These are phyloP conservation scores for Claviceps sp. DNA, from an alignment of 2,329 filamentous ascomycete genomes.

Conservation along the genomic window DNA sequence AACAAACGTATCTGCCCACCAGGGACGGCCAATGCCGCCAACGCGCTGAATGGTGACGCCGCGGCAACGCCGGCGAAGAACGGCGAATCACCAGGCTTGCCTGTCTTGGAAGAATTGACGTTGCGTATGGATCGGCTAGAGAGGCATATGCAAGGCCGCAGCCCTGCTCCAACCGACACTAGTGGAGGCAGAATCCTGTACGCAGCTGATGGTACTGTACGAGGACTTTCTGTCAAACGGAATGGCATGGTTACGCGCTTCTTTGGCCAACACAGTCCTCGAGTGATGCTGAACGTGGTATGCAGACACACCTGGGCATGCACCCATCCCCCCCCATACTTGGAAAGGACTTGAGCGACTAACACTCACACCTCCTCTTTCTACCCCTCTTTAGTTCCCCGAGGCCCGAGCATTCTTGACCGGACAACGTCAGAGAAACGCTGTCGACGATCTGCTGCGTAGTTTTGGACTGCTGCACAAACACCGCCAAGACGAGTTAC, in stretches of 20 bases:
- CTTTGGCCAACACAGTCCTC: constrained; percentile 39
- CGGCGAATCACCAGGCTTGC: constrained; percentile 18
- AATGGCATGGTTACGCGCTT: constrained; percentile 34
- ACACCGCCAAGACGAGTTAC: constrained; percentile 32
- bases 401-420: constrained; percentile 6
- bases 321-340: not conserved
- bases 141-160: constrained; percentile 30
- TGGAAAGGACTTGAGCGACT: not conserved
- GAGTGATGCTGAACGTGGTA: constrained; percentile 41
- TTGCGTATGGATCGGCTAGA: constrained; percentile 41
- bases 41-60: constrained; percentile 13
- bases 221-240: constrained; percentile 35
- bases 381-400: constrained; percentile 2
- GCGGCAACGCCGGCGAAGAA: constrained; percentile 16
- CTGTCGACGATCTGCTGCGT: constrained; percentile 28
- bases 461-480: constrained; percentile 34
- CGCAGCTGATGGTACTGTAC: constrained; percentile 31
- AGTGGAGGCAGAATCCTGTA: constrained; percentile 19
- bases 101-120: constrained; percentile 33
- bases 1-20: constrained; percentile 25
- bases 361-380: not conserved
- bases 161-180: constrained; percentile 24
- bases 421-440: constrained; percentile 2
- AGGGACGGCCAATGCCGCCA: constrained; percentile 11
- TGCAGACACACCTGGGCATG: constrained; percentile 8